Conservation (phyloP, 768 basidiomycete species). For the Pseudohyphozyma bogoriensis region DNA sequence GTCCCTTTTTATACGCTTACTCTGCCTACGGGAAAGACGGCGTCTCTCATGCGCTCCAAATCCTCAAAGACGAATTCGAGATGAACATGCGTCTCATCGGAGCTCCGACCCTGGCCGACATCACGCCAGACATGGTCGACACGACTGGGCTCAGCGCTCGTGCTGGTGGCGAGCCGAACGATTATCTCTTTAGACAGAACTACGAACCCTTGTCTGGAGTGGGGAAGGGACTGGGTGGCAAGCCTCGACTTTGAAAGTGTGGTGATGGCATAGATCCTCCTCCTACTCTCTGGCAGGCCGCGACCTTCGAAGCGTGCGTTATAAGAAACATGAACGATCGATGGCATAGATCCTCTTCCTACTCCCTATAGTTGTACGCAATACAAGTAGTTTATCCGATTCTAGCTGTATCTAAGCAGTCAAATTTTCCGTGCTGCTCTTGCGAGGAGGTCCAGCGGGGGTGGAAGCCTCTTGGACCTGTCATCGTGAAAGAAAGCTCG, state of each 20-base stretch:
- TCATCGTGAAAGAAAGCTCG: no score
- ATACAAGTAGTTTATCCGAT: no score
- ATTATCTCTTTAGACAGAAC: conserved; percentile 17
- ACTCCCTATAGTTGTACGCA: no score
- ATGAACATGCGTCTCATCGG: conserved; percentile 95
- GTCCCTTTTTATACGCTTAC: conserved; percentile 66
- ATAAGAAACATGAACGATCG: no score
- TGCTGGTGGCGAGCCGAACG: conserved; percentile 3
- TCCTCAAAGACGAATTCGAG: conserved; percentile 90
- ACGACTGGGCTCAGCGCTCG: conserved; percentile 1
- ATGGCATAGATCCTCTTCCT: no score
- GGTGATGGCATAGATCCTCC: no score
- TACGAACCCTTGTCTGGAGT: conserved; percentile 24
- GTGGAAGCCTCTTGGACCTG: no score
- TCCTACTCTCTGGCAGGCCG: no score
- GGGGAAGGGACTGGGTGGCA: conserved; percentile 24
- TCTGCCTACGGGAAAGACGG: conserved; percentile 82
- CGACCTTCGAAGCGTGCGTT: no score
- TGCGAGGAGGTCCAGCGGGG: no score
- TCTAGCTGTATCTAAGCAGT: no score
- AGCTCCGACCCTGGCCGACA: conserved; percentile 63
- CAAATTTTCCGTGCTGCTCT: no score
- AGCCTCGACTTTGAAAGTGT: conserved; percentile 11
- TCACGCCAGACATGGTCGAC: conserved; percentile 74
- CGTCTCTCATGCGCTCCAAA: conserved; percentile 68